A percentile compares a stretch with the other conserved stretches of the same genome.
These are phyloP conservation scores for Phytophthora europaea DNA, from an alignment of 352 stramenopile genomes.

Conservation along the genomic window DNA sequence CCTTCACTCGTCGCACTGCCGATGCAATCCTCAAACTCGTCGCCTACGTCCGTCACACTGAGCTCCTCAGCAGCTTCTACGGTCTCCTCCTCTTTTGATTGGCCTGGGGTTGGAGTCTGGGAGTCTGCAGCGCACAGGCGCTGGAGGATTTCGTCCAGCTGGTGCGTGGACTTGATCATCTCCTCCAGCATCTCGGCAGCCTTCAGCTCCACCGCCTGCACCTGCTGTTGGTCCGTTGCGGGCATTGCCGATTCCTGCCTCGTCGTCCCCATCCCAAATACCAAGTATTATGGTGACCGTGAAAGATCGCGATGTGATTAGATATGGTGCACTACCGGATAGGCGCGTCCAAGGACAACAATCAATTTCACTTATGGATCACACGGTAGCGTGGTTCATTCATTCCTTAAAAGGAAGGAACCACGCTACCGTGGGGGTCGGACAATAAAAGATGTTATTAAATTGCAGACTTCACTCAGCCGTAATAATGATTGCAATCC, in stretches of 20 bases:
- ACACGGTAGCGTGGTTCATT: no score
- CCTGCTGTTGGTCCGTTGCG: not conserved
- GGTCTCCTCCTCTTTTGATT: not conserved
- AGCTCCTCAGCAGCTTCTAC: not conserved
- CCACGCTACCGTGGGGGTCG: no score
- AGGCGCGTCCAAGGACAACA: no score
- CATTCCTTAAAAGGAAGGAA: no score
- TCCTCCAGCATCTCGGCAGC: slow-evolving; percentile 30
- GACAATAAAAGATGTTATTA: no score
- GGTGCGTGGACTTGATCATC: slow-evolving; percentile 37
- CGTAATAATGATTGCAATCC: no score
- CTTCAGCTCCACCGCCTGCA: not conserved
- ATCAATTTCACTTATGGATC: no score
- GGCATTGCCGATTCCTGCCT: not conserved
- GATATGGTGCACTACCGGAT: no score
- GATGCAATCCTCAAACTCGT: slow-evolving; percentile 23
- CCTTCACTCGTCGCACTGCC: not conserved
- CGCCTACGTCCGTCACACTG: not conserved
- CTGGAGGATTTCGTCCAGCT: slow-evolving; percentile 67
- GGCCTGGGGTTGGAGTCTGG: not conserved
- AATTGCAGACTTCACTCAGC: no score
- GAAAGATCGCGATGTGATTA: no score
- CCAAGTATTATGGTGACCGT: no score
- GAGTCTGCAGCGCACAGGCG: slow-evolving; percentile 36
- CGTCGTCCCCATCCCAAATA: not conserved